Evolutionary conservation across 73 alveolate species (phyloP).

Genomic region (Tetrahymena borealis): DNA sequence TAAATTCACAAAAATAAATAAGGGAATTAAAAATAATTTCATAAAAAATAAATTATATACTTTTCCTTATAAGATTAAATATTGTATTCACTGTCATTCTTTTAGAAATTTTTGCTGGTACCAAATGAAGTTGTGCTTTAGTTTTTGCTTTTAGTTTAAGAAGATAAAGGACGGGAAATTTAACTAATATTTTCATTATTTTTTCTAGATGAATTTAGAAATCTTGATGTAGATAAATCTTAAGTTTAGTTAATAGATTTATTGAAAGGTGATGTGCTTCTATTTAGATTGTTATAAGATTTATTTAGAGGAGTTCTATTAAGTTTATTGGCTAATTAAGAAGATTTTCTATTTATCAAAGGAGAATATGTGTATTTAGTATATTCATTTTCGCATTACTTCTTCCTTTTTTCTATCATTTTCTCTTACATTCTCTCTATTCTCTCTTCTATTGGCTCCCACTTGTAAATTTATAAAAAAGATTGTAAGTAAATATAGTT

Average conservation of each 20-base stretch:
- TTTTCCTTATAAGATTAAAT: neutral
- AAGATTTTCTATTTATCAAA: neutral
- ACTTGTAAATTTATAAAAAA: no score
- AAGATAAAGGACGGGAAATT: neutral
- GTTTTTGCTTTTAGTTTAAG: neutral
- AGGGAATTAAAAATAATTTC: neutral
- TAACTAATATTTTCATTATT: neutral
- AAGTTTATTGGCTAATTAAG: neutral
- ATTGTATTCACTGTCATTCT: neutral
- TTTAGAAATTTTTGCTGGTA: neutral
- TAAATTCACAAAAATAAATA: neutral
- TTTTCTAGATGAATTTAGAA: neutral
- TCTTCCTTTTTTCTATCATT: neutral
- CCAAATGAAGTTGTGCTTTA: neutral
- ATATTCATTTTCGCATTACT: neutral
- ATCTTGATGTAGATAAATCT: neutral
- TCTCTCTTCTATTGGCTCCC: neutral
- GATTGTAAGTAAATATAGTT: no score
- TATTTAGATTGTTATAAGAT: neutral
- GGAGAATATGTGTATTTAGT: neutral
- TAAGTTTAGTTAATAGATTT: neutral
- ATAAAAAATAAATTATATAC: neutral
- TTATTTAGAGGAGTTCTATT: neutral
- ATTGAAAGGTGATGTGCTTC: neutral
- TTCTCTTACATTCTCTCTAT: neutral